A percentile compares a stretch with the other conserved stretches of the same genome.
phyloP scores from a whole-genome alignment of 2,329 filamentous ascomycete species.

The Talaromyces verruculosus region DNA sequence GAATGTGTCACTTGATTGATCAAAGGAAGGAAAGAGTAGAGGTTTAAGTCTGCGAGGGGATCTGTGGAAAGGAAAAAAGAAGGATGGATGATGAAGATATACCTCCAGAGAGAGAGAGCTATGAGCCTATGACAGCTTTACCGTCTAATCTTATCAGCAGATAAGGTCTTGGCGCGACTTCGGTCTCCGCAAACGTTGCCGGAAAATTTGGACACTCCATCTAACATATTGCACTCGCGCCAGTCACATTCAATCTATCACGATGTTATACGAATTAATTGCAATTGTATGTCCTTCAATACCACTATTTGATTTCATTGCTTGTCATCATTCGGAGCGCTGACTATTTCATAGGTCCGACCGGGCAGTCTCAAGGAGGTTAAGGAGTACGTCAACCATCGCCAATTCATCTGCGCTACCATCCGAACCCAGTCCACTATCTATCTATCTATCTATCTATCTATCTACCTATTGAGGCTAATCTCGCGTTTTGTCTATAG shows the following conservation, averaged over 20 bases:
- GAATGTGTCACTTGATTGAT: neutral
- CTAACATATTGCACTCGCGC: conserved; percentile 21
- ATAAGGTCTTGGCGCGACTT: conserved; percentile 10
- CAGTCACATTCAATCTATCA: conserved; percentile 24
- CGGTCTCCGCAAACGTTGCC: conserved; percentile 1
- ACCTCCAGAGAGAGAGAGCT: conserved; percentile 20
- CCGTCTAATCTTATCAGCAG: conserved; percentile 7
- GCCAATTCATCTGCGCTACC: conserved; percentile 16
- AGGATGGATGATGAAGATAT: conserved; percentile 24
- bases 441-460: neutral
- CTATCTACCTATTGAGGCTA: neutral
- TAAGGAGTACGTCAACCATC: conserved; percentile 71
- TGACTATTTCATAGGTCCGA: conserved; percentile 66
- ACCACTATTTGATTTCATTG: neutral
- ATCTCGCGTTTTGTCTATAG: conserved; percentile 47
- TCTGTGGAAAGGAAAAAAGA: conserved; percentile 4
- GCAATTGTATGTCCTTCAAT: conserved; percentile 69
- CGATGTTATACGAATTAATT: conserved; percentile 97
- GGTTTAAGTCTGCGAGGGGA: too few relatives aligned
- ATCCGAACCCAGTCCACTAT: conserved; percentile 7
- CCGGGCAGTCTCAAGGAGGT: conserved; percentile 87
- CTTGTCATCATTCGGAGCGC: neutral
- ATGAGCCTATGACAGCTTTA: conserved; percentile 21
- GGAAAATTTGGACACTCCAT: neutral
- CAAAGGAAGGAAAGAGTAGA: too few relatives aligned